A percentile compares a stretch with the other conserved stretches of the same genome.
Evolutionary conservation across 768 basidiomycete species (phyloP).

Genomic region (Pleurotus eryngii): DNA sequence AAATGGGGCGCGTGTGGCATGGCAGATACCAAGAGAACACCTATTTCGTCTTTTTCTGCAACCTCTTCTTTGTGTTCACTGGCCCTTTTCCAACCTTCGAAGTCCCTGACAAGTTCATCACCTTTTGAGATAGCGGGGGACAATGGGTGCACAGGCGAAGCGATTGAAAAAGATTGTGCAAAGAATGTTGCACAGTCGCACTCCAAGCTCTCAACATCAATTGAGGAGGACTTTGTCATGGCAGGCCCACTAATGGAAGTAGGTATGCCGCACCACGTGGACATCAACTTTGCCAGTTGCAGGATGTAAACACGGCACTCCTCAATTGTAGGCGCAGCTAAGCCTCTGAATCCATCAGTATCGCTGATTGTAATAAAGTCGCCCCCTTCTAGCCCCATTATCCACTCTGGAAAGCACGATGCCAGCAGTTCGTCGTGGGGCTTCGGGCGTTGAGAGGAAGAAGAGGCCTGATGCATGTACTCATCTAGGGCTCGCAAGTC

Average conservation of each 20-base stretch:
- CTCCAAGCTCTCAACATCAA: neutral
- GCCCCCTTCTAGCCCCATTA: neutral
- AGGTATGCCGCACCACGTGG: neutral
- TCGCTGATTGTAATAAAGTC: neutral
- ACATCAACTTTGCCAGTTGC: neutral
- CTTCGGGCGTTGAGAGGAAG: neutral
- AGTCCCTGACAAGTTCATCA: no score
- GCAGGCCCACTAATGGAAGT: neutral
- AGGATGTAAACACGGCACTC: neutral
- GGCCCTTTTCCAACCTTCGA: no score
- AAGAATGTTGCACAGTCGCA: neutral
- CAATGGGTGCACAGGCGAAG: neutral
- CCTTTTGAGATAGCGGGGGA: neutral
- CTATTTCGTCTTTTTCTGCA: no score
- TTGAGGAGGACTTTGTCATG: no score
- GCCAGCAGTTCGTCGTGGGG: neutral
- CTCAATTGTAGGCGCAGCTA: neutral
- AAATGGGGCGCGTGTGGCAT: no score
- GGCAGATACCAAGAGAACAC: no score
- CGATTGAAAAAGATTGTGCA: neutral
- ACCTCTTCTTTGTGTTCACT: no score
- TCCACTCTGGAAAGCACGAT: neutral
- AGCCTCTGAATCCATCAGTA: neutral
- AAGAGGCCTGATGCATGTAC: neutral
- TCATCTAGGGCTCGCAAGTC: neutral